Percentiles rank a stretch among this genome's conserved stretches.
phyloP scores from a whole-genome alignment of 768 basidiomycete genomes.

The Mycena leptocephala region DNA sequence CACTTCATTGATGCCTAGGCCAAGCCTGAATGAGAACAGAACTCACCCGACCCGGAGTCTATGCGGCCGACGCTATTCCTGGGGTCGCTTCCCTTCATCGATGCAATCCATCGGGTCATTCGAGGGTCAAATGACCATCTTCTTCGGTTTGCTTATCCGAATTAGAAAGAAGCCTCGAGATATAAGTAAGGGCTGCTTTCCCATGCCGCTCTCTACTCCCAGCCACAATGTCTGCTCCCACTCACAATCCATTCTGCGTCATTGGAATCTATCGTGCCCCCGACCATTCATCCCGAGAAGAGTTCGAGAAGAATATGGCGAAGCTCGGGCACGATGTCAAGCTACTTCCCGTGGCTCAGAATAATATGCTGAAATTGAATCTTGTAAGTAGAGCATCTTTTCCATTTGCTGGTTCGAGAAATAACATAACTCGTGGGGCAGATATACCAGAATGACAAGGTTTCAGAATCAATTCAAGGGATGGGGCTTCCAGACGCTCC shows the following conservation, averaged over 20 bases:
- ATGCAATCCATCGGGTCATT: neutral
- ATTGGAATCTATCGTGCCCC: constrained; percentile 16
- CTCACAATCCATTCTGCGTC: neutral
- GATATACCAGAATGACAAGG: constrained; percentile 15
- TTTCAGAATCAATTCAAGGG: neutral
- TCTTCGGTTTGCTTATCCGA: neutral
- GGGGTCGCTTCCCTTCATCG: neutral
- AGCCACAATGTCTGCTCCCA: neutral
- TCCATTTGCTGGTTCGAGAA: neutral
- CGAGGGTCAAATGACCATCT: neutral
- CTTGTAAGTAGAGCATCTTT: neutral
- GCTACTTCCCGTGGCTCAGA: neutral
- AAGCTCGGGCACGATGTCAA: neutral
- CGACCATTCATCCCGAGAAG: neutral
- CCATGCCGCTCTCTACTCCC: neutral
- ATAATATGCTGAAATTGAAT: constrained; percentile 9
- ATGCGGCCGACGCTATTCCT: neutral
- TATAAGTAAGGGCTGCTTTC: neutral
- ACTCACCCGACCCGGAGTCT: neutral
- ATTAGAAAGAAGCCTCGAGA: neutral
- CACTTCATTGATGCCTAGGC: neutral
- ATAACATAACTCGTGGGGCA: neutral
- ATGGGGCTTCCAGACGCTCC: constrained; percentile 2
- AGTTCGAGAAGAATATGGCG: neutral
- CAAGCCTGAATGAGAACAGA: too few species aligned